phyloP scores from a whole-genome alignment of 768 basidiomycete species.

The Rhodotorula babjevae region DNA sequence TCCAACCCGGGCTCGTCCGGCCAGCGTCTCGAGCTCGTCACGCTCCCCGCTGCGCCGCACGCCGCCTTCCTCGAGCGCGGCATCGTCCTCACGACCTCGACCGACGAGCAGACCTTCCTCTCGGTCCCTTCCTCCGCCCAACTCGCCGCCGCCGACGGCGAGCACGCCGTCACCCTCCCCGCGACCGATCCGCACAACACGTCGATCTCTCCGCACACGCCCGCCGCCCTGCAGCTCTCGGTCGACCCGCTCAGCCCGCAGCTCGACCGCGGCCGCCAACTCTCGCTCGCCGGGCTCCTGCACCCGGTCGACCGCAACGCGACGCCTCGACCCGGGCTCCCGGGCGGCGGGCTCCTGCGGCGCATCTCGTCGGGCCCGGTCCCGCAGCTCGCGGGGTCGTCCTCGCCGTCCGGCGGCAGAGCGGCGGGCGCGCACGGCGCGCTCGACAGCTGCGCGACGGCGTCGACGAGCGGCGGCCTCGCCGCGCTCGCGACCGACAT shows the following conservation, averaged over 20 bases:
- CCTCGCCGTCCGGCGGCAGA: too few relatives aligned
- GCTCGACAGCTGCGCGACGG: background rate
- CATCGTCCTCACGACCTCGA: slow-evolving; percentile 5
- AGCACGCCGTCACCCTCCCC: background rate
- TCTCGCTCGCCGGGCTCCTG: slow-evolving; percentile 2
- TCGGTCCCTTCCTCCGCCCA: background rate
- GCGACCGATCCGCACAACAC: background rate
- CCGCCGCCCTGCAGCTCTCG: background rate
- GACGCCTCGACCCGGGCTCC: slow-evolving; percentile 17
- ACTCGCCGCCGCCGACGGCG: background rate
- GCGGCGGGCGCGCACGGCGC: too few relatives aligned
- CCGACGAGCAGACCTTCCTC: background rate
- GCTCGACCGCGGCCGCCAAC: background rate
- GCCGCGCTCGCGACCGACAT: slow-evolving; percentile 18
- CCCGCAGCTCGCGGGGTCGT: background rate
- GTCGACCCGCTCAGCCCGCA: background rate
- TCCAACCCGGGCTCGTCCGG: slow-evolving; percentile 23
- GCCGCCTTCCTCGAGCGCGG: slow-evolving; percentile 26
- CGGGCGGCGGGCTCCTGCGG: background rate
- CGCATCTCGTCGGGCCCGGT: slow-evolving; percentile 7
- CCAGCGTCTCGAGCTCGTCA: slow-evolving; percentile 25
- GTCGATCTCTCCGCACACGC: background rate
- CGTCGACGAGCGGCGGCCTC: background rate
- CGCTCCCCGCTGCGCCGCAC: background rate
- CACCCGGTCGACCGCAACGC: slow-evolving; percentile 11